phyloP scores from a whole-genome alignment of 495 filamentous ascomycete species.

The Aspergillus ostianus region DNA sequence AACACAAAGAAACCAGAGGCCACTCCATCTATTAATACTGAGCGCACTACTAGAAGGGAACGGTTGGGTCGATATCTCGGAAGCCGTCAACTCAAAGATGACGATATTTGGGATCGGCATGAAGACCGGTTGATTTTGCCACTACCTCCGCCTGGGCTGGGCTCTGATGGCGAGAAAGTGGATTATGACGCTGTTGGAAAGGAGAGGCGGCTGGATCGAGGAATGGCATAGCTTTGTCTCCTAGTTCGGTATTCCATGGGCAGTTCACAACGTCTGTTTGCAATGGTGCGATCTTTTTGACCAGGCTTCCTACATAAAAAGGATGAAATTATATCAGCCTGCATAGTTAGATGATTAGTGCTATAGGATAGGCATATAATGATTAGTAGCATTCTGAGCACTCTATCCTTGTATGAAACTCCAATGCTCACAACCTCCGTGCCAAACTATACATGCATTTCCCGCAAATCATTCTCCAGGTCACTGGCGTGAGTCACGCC shows the following conservation, averaged over 20 bases:
- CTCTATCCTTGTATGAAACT: background rate
- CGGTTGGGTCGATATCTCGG: constrained; percentile 28
- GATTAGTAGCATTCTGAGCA: too few species aligned
- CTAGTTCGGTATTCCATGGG: too few species aligned
- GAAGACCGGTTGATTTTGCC: constrained; percentile 16
- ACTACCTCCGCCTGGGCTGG: constrained; percentile 13
- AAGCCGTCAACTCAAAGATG: constrained; percentile 25
- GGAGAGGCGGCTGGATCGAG: background rate
- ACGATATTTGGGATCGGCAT: constrained; percentile 39
- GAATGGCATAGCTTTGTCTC: too few species aligned
- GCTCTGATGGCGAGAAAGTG: constrained; percentile 13
- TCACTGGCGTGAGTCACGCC: constrained; percentile 12
- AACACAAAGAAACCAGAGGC: constrained; percentile 15
- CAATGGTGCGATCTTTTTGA: too few species aligned
- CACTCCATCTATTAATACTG: constrained; percentile 14
- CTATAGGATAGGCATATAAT: too few species aligned
- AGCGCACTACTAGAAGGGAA: constrained; percentile 24
- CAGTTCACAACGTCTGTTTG: too few species aligned
- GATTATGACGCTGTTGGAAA: constrained; percentile 9
- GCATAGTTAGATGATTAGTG: too few species aligned
- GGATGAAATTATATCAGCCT: too few species aligned
- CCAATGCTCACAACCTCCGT: background rate
- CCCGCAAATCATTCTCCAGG: constrained; percentile 5
- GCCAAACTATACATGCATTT: constrained; percentile 5
- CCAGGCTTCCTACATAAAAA: constrained; percentile 48